phyloP scores from a whole-genome alignment of 441 rosid species.

The Biscutella laevigata region DNA sequence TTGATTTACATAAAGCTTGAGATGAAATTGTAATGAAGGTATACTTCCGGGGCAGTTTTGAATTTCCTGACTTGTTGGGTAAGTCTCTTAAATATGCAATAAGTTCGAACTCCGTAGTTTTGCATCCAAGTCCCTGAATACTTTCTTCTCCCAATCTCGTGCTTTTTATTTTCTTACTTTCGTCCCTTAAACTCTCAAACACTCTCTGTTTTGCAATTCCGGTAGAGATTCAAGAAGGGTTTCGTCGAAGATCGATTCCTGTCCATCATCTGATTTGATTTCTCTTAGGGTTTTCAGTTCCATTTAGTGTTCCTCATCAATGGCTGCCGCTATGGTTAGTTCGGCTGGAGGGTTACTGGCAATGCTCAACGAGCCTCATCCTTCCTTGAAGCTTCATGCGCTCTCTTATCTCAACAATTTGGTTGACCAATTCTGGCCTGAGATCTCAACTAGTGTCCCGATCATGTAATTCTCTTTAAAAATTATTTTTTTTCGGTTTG shows the following conservation, averaged over 20 bases:
- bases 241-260: not conserved
- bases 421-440: conserved; percentile 92
- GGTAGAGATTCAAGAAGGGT: conserved; percentile 3
- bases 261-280: conserved; percentile 1
- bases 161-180: not conserved
- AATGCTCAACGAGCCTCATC: conserved; percentile 86
- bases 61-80: conserved; percentile 28
- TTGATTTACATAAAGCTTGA: not conserved
- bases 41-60: conserved; percentile 4
- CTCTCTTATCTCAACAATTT: conserved; percentile 70
- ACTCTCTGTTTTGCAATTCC: conserved; percentile 11
- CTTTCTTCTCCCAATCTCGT: conserved; percentile 1
- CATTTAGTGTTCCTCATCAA: conserved; percentile 17
- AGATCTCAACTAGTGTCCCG: conserved; percentile 96
- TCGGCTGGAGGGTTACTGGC: conserved; percentile 87
- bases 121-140: conserved; percentile 15
- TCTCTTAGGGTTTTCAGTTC: conserved; percentile 5
- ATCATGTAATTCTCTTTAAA: conserved; percentile 46
- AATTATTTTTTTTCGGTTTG: not conserved
- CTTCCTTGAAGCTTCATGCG: conserved; percentile 74
- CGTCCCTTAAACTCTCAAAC: conserved; percentile 6
- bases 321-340: conserved; percentile 75
- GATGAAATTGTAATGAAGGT: not conserved
- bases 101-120: conserved; percentile 13
- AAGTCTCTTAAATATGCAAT: conserved; percentile 24